Percentiles rank a stretch among this genome's conserved stretches.
Evolutionary conservation across 805 yeast species (phyloP).

Genomic region (Metschnikowia lochheadii): DNA sequence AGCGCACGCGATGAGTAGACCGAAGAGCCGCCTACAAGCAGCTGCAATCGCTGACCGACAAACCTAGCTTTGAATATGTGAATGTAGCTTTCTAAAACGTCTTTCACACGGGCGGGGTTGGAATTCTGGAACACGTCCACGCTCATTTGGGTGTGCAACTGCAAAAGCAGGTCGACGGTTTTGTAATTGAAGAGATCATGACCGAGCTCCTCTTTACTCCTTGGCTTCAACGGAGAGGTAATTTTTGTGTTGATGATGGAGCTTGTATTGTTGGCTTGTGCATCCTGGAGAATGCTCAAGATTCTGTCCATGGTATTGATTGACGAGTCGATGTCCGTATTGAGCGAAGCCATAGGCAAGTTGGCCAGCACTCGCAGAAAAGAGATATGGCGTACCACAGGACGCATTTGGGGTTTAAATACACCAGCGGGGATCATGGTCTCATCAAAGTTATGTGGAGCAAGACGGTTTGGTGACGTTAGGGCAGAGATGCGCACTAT

Average conservation of each 20-base stretch:
- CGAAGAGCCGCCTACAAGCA: neutral
- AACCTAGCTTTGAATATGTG: constrained; percentile 9
- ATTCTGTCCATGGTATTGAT: constrained; percentile 16
- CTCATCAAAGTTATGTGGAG: neutral
- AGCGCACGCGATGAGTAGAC: neutral
- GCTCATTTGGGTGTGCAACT: constrained; percentile 3
- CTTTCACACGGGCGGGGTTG: constrained; percentile 6
- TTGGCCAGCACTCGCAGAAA: neutral
- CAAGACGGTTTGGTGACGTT: neutral
- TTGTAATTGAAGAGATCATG: constrained; percentile 9
- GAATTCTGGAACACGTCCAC: constrained; percentile 9
- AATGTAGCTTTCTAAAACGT: constrained; percentile 6
- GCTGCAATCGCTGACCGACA: neutral
- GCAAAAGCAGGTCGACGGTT: constrained; percentile 7
- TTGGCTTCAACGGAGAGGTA: neutral
- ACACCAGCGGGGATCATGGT: neutral
- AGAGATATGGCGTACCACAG: neutral
- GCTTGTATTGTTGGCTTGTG: constrained; percentile 9
- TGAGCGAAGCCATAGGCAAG: neutral
- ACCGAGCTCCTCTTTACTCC: constrained; percentile 6
- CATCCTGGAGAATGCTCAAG: constrained; percentile 13
- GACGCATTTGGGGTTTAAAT: neutral
- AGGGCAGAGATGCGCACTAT: neutral
- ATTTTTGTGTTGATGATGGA: constrained; percentile 1
- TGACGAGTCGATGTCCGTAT: constrained; percentile 11